Evolutionary conservation across 768 basidiomycete genomes (phyloP).

Genomic region (Rhodocollybia butyracea): DNA sequence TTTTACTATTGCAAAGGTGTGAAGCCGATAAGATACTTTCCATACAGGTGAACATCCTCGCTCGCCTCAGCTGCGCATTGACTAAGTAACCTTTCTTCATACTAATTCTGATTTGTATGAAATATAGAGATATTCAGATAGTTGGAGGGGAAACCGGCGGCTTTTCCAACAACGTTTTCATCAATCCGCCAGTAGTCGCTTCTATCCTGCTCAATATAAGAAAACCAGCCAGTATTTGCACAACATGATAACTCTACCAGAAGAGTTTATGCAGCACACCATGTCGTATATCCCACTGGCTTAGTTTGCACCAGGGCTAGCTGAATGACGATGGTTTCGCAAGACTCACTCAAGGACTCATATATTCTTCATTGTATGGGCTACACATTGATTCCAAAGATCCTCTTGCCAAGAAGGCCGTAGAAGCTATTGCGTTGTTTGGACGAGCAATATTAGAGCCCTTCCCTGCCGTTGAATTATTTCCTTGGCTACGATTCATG

Average conservation of each 20-base stretch:
- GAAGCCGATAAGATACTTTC: background rate
- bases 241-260: background rate
- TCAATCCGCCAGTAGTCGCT: background rate
- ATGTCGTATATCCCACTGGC: background rate
- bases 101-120: too few relatives aligned
- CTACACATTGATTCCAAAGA: background rate
- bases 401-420: background rate
- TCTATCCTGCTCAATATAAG: background rate
- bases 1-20: background rate
- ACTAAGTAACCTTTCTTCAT: background rate
- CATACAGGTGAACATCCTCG: too few relatives aligned
- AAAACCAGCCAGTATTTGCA: background rate
- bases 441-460: too few relatives aligned
- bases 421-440: background rate
- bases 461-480: too few relatives aligned
- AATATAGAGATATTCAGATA: background rate
- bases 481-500: too few relatives aligned
- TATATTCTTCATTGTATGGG: background rate
- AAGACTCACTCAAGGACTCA: background rate
- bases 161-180: background rate
- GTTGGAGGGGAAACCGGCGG: background rate
- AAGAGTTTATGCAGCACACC: too few relatives aligned
- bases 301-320: background rate
- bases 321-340: background rate
- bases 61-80: background rate